A percentile compares a stretch with the other conserved stretches of the same genome.
These are phyloP conservation scores for Nicotiana undulata DNA, from an alignment of 257 asterid species.

Conservation along the genomic window DNA sequence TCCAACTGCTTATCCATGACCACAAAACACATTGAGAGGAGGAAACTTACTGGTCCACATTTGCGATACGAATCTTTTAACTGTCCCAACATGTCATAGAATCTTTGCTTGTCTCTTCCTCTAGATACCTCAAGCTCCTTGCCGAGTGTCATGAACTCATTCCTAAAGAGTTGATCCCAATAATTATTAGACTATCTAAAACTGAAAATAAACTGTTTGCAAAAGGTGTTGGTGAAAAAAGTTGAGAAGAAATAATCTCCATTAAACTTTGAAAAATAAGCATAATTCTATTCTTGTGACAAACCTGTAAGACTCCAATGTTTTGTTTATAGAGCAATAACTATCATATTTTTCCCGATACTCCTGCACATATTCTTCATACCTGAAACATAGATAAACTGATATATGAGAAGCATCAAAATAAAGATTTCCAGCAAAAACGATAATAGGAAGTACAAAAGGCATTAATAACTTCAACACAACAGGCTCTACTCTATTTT, in stretches of 20 bases:
- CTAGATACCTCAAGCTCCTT: conserved; percentile 60
- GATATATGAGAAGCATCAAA: conserved; percentile 13
- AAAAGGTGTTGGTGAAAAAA: neutral
- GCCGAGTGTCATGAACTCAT: conserved; percentile 57
- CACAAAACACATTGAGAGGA: conserved; percentile 5
- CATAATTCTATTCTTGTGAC: conserved; percentile 4
- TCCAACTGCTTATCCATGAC: conserved; percentile 2
- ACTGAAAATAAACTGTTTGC: neutral
- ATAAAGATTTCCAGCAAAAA: conserved; percentile 7
- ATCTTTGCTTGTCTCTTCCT: conserved; percentile 62
- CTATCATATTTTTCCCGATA: conserved; percentile 71
- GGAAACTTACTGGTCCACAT: conserved; percentile 61
- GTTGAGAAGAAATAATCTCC: conserved; percentile 1
- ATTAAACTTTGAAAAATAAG: conserved; percentile 4
- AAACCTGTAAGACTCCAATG: conserved; percentile 77
- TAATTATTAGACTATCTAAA: neutral
- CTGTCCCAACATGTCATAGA: conserved; percentile 45
- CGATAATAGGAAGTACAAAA: conserved; percentile 1
- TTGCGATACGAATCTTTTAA: conserved; percentile 60
- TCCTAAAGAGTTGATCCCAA: conserved; percentile 28
- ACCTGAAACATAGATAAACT: conserved; percentile 34
- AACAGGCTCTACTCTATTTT: neutral
- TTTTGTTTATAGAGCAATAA: conserved; percentile 55
- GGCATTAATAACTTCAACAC: neutral
- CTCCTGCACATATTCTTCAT: conserved; percentile 75